Base-by-base conservation (phyloP, 805 yeast genomes). In the Zygosaccharomyces rouxii region DNA sequence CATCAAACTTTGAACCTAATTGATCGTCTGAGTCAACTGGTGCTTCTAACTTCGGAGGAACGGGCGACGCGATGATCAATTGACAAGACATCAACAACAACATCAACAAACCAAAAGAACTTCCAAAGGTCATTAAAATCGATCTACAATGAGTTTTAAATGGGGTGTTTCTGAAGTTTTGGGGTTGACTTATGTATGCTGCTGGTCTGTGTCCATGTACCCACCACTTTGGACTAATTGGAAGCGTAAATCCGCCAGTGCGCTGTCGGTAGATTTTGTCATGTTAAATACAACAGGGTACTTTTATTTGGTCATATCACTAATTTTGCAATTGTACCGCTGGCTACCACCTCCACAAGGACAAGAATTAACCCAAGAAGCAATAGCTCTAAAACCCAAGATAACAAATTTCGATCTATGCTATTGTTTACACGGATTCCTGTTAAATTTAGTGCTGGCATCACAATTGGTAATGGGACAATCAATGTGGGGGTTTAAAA, bases 131-230 rank as follows among this genome's bases (percentile, higher is more conserved):
- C 33, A 30, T 16, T 21, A 28, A 21, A 9, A 11, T 9, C 3
- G 10, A 2, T 7, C 10, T 25, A 7, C 7, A 30, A 33, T 46
- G 49, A 23, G 16, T 22, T 28, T 33, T 14, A 29, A 26, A 41
- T 44, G 46, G 42, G 37, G 35, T 14, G 23, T 53, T 19, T 64
- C 62, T 35, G 52, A 57, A 10, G 7, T 62, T 2, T 49, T 71
- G 6, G 76, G 76, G 3, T 53, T 65, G n/a, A 52, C 66, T 0
- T 71, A 72, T 53, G 74, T 71, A 2, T 29, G 62, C 4, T 70
- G 72, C 42, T 73, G 77, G 77, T 65, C 80, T 13, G 47, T 76
- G 1, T 75, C 82, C 2, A 74, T 74, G 60, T 78, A 78, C 51
- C 80, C 82, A 3, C 74, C 79, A 2, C 46, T 78, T 5, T 35